Evolutionary conservation across 176 grass and related monocot genomes (phyloP).

Genomic region (Musa beccarii): DNA sequence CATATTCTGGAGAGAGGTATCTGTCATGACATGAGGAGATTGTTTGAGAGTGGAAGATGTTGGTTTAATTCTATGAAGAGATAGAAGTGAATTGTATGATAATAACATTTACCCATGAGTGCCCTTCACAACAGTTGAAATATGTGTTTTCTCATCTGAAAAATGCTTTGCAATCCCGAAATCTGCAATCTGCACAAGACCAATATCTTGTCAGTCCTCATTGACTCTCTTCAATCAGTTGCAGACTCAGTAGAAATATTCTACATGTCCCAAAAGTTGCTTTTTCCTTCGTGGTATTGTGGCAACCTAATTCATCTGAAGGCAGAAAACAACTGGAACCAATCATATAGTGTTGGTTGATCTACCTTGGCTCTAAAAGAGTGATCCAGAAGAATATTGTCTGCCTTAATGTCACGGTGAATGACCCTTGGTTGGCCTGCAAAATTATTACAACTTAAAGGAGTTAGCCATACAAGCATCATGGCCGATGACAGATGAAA

Average conservation of each 20-base stretch:
- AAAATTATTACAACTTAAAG: neutral
- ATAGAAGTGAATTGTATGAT: neutral
- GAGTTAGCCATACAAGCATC: neutral
- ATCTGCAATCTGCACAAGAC: constrained; percentile 19
- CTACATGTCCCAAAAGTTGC: too few species aligned
- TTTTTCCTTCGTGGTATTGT: too few species aligned
- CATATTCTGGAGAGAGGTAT: constrained; percentile 25
- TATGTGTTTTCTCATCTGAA: constrained; percentile 10
- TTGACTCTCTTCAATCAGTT: neutral
- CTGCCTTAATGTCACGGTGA: constrained; percentile 23
- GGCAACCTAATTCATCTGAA: too few species aligned
- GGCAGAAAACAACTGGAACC: neutral
- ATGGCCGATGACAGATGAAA: neutral
- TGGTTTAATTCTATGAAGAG: neutral
- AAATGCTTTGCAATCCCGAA: constrained; percentile 27
- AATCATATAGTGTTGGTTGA: neutral
- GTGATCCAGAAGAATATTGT: constrained; percentile 18
- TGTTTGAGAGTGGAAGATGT: neutral
- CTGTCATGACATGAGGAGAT: neutral
- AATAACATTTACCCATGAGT: constrained; percentile 6
- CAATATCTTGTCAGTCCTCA: neutral
- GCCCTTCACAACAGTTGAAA: constrained; percentile 13
- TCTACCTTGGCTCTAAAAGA: constrained; percentile 18
- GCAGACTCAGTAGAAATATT: neutral
- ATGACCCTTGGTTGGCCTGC: constrained; percentile 6